Base-by-base conservation (phyloP, 352 stramenopile species). In the Globisporangium viniferum region DNA sequence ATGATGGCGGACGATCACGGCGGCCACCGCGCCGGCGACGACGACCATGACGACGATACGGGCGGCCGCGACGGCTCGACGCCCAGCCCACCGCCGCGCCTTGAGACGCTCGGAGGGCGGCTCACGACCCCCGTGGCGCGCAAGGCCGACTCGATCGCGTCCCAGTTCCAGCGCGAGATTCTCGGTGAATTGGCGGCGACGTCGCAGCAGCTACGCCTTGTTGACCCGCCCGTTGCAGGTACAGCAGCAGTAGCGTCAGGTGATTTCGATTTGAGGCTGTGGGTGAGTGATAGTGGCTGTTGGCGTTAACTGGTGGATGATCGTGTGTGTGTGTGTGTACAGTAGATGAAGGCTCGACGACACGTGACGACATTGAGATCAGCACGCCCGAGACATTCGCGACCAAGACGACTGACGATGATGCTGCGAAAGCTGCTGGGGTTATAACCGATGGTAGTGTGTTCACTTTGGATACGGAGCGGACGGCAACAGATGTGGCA, bases 91-190 rank as follows among this genome's bases (percentile, higher is more conserved):
- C 66, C 59, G n/a, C 46, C 48, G 60, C 58, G 63, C 14, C 57
- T 67, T 46, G 54, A 46, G 44, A 48, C 53, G 54, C 53, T 74
- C 73, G 51, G 67, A 68, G 46, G 65, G 5, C 36, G 70, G 8
- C 83, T 87, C 54, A 62, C 61, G 24, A 64, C 74, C 56, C 74
- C 81, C 62, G 64, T 56, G 24, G 31, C 57, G 20, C 55, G 65
- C n/a, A 72, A 69, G 18, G 59, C 70, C 41, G 84, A 89, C 27
- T 88, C 75, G 33, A 77, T 90, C 65, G 82, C 79, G 8, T 81
- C 75, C 56, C 77, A 85, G 67, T 71, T 90, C 51, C 84, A 90
- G 77, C 80, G 80, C 44, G 80, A 90, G 73, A 86, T 92, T 35
- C 68, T 91, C 59, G 72, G 73, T 53, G 72, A 81, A 22, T 53